These are phyloP conservation scores for Stephania yunnanensis DNA, from an alignment of 164 flowering plant species.

Conservation along the genomic window DNA sequence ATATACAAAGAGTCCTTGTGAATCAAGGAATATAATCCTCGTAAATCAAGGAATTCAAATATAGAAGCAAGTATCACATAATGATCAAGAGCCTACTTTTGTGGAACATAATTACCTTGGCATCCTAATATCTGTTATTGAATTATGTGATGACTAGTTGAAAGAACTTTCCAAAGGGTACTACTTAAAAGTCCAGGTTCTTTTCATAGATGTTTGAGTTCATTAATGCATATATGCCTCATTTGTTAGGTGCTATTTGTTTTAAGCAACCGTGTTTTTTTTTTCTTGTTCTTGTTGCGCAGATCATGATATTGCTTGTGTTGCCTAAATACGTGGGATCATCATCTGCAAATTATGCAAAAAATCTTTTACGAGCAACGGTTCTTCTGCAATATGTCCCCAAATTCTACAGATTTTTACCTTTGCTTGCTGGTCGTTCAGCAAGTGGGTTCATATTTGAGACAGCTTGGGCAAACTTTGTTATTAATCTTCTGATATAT, in stretches of 20 bases:
- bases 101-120: no score
- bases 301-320: slow-evolving; percentile 55
- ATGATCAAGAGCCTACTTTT: no score
- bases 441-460: slow-evolving; percentile 82
- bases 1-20: no score
- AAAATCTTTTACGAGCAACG: slow-evolving; percentile 63
- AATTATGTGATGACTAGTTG: background rate
- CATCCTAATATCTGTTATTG: background rate
- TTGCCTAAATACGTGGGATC: slow-evolving; percentile 42
- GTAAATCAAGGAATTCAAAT: no score
- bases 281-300: slow-evolving; percentile 16
- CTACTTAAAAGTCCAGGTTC: background rate
- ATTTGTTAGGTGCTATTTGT: background rate
- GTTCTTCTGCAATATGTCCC: slow-evolving; percentile 81
- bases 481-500: slow-evolving; percentile 80
- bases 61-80: no score
- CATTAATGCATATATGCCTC: no score
- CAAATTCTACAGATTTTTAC: slow-evolving; percentile 60
- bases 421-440: slow-evolving; percentile 72
- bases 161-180: background rate
- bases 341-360: slow-evolving; percentile 80
- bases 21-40: no score
- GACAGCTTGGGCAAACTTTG: slow-evolving; percentile 91
- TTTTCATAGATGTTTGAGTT: background rate
- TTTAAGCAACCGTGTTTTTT: background rate